Evolutionary conservation across 1,139 yeast genomes (phyloP), one percentile per base, ranked within the genome.

Genomic region (Zygosaccharomyces sapae): DNA sequence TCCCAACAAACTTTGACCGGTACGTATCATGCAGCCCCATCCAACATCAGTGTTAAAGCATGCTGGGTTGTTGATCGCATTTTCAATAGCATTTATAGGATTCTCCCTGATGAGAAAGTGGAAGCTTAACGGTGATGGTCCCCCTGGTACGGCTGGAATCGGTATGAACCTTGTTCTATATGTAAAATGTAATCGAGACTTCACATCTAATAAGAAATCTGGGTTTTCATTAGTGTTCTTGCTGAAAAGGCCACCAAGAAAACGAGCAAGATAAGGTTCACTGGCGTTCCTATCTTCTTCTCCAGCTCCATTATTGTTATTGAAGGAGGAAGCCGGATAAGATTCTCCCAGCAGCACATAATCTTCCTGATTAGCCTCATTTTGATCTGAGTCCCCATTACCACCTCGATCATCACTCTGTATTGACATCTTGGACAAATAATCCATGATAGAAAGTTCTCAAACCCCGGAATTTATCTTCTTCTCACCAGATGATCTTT

Each of bases 11-110:
- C 86, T 77, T 66, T 92, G 99, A 6, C 94, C 86, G 0, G 98
- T 90, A 48, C 99, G 73, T 42, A 92, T 89, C 99, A 92, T 92
- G 65, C 99, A 92, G 0, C 99, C 99, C 98, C 98, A 92, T 0
- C 99, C 99, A 2, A 88, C 88, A 66, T 92, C 99, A 1, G 95
- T 80, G 7, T 88, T 81, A 66, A 89, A 92, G 42, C 83, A 75
- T 33, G 79, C 80, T 5, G 62, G 62, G 44, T 63, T 58, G 22
- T 48, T 52, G 3, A 62, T 47, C 2, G 52, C 58, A 44, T 60
- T 62, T 36, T 62, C 66, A 3, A 64, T 44, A 9, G 64, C 49
- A 44, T 59, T 58, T 12, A 62, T 41, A 1, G 66, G 65, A 38
- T 55, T 62, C 37, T 62, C 65, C 33, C 75, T 56, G 2, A 79